Conservation (phyloP, 2,329 filamentous ascomycete species). For the Colletotrichum camelliae region DNA sequence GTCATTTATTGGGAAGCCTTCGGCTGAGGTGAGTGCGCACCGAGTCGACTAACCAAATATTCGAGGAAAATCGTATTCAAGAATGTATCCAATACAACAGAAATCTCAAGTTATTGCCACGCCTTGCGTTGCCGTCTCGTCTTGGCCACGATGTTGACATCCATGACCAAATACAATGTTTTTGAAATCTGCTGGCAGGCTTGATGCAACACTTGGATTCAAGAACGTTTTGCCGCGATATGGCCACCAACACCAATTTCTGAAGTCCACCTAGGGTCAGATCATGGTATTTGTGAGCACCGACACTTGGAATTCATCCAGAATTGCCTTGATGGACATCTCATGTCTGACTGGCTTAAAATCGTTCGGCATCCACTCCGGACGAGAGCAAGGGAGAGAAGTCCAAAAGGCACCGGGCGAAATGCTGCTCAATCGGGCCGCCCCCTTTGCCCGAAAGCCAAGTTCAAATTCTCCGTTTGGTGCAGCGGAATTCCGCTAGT, state of each 20-base stretch:
- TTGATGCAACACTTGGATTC: not conserved
- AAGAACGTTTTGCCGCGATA: not conserved
- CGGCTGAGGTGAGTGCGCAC: not conserved
- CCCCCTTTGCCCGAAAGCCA: not conserved
- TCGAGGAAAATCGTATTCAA: not conserved
- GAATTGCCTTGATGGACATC: not conserved
- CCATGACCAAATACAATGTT: not conserved
- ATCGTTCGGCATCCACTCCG: not conserved
- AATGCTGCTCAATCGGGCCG: not conserved
- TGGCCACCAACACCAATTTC: not conserved
- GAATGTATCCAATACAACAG: not conserved
- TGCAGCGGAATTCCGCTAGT: not conserved
- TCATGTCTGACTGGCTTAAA: not conserved
- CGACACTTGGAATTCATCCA: not conserved
- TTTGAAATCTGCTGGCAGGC: not conserved
- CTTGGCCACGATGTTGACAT: not conserved
- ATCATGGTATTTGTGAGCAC: not conserved
- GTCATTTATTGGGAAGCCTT: not conserved
- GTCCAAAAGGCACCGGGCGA: not conserved
- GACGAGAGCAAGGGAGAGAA: not conserved
- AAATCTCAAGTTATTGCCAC: not conserved
- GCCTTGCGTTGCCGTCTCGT: not conserved
- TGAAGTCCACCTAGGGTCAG: not conserved
- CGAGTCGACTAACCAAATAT: not conserved
- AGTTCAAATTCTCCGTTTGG: not conserved